These are phyloP conservation scores for Plicaturopsis crispa DNA, from an alignment of 768 basidiomycete species.

Conservation along the genomic window DNA sequence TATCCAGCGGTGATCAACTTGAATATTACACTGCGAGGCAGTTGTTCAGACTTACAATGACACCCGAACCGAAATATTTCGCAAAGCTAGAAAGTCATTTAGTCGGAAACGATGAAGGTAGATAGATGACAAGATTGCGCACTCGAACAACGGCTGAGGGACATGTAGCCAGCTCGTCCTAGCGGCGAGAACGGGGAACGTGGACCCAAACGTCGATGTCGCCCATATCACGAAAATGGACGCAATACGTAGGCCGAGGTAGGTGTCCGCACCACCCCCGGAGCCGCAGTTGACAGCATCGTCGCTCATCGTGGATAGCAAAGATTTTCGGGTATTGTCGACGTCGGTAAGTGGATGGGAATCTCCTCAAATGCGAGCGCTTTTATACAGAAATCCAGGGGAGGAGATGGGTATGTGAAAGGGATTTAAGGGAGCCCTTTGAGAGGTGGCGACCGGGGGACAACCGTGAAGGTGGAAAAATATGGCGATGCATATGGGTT, in stretches of 20 bases:
- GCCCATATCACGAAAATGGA: conserved; percentile 69
- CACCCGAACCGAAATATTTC: conserved; percentile 88
- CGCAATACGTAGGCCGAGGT: conserved; percentile 52
- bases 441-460: too few relatives aligned
- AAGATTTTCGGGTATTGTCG: too few relatives aligned
- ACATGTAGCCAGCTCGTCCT: conserved; percentile 44
- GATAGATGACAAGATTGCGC: conserved; percentile 15
- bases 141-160: conserved; percentile 66
- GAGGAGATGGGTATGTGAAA: too few relatives aligned
- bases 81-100: conserved; percentile 52
- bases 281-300: conserved; percentile 30
- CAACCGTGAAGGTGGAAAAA: too few relatives aligned
- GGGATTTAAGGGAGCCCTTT: too few relatives aligned
- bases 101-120: background rate
- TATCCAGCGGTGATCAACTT: conserved; percentile 18
- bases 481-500: too few relatives aligned
- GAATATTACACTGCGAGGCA: background rate
- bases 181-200: conserved; percentile 64
- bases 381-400: too few relatives aligned
- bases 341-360: too few relatives aligned
- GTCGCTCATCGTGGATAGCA: background rate
- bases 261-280: conserved; percentile 42
- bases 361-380: too few relatives aligned
- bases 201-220: conserved; percentile 50
- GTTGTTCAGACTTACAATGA: conserved; percentile 48